Percentiles rank a stretch among this genome's conserved stretches.
Conservation (phyloP, 371 early-diverging fungal genomes). For the Chytridiales sp. region DNA sequence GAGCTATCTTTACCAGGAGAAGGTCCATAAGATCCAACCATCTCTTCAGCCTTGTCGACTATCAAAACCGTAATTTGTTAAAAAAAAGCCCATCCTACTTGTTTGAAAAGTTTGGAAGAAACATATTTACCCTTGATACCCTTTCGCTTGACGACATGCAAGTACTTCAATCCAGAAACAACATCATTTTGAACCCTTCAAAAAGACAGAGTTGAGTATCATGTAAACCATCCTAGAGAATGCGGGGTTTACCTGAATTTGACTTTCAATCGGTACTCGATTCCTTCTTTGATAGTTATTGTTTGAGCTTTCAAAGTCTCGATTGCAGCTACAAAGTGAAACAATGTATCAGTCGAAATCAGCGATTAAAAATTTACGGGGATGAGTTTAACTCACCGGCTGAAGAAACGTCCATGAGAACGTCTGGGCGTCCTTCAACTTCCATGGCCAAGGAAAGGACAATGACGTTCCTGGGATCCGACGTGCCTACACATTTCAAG, state of each 20-base stretch:
- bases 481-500: constrained; percentile 31
- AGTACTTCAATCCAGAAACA: constrained; percentile 90
- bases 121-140: constrained; percentile 65
- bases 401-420: constrained; percentile 80
- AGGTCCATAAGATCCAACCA: constrained; percentile 96
- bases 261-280: constrained; percentile 90
- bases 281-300: constrained; percentile 93
- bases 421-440: constrained; percentile 78
- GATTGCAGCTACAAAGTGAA: constrained; percentile 31
- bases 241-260: constrained; percentile 71
- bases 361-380: not conserved
- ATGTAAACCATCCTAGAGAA: not conserved
- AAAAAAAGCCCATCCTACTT: not conserved
- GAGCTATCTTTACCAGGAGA: constrained; percentile 41
- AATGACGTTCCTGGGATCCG: constrained; percentile 75
- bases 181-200: constrained; percentile 88
- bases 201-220: not conserved
- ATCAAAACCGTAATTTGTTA: constrained; percentile 2
- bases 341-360: not conserved
- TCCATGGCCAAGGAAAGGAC: constrained; percentile 79
- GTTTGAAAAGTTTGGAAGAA: not conserved
- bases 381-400: constrained; percentile 51
- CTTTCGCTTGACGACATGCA: constrained; percentile 89
- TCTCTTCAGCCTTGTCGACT: constrained; percentile 92
- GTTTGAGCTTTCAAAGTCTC: constrained; percentile 65